A percentile compares a stretch with the other conserved stretches of the same genome.
These are phyloP conservation scores for Leccinum longicurvipes DNA, from an alignment of 768 basidiomycete genomes.

Conservation along the genomic window DNA sequence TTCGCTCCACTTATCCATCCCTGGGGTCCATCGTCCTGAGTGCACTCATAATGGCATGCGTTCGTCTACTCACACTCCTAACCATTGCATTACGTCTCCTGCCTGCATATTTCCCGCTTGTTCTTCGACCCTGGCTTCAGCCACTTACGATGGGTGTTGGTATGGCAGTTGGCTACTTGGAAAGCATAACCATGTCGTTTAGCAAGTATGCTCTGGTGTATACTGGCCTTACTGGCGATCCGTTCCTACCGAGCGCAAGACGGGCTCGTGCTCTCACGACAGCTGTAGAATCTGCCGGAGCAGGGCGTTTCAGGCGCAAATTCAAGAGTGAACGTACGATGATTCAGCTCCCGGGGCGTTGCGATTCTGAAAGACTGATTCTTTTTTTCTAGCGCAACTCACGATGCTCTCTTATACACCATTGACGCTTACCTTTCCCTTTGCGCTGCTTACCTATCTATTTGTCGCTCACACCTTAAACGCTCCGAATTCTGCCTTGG, in stretches of 20 bases:
- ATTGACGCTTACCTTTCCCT: constrained; percentile 75
- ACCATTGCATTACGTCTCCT: constrained; percentile 51
- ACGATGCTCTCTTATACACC: constrained; percentile 71
- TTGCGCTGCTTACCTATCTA: constrained; percentile 78
- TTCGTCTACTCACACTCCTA: constrained; percentile 56
- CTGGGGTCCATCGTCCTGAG: constrained; percentile 78
- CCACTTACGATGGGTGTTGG: constrained; percentile 35
- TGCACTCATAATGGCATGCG: constrained; percentile 68
- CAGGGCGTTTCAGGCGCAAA: constrained; percentile 41
- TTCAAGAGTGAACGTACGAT: constrained; percentile 59
- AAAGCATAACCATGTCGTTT: constrained; percentile 47
- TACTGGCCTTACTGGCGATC: constrained; percentile 70
- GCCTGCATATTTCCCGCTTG: constrained; percentile 48
- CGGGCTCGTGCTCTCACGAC: constrained; percentile 55
- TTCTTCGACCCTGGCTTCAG: constrained; percentile 40
- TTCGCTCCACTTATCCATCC: constrained; percentile 77
- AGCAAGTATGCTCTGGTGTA: constrained; percentile 70
- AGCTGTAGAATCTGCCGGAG: constrained; percentile 45
- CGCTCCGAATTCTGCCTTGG: constrained; percentile 69
- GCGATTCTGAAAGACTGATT: constrained; percentile 1
- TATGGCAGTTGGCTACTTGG: constrained; percentile 43
- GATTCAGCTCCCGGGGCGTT: not conserved
- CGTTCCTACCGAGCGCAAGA: constrained; percentile 58
- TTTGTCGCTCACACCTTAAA: constrained; percentile 81
- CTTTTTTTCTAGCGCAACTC: constrained; percentile 47